Evolutionary conservation across 1,284 basidiomycete genomes (phyloP).

Genomic region (Cryptococcus floricola): DNA sequence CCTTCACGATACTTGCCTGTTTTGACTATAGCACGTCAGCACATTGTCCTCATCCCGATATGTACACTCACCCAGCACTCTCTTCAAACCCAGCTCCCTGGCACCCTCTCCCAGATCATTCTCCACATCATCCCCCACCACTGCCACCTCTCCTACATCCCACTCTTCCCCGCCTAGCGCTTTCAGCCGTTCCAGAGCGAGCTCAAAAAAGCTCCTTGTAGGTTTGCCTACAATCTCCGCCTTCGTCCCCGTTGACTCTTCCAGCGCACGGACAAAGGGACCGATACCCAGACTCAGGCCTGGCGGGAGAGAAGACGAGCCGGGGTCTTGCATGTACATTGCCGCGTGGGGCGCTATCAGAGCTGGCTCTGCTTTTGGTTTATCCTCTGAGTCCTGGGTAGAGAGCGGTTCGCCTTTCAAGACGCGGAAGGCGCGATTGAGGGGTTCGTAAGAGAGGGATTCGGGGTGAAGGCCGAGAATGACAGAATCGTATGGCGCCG

Average conservation of each 20-base stretch:
- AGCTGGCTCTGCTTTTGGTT: slow-evolving; percentile 48
- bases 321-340: slow-evolving; percentile 58
- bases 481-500: slow-evolving; percentile 57
- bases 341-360: slow-evolving; percentile 49
- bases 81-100: slow-evolving; percentile 58
- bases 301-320: slow-evolving; percentile 51
- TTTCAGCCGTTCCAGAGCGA: slow-evolving; percentile 55
- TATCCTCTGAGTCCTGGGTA: background rate
- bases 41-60: background rate
- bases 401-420: slow-evolving; percentile 48
- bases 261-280: slow-evolving; percentile 64
- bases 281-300: slow-evolving; percentile 64
- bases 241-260: slow-evolving; percentile 54
- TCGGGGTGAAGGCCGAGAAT: slow-evolving; percentile 63
- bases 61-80: slow-evolving; percentile 58
- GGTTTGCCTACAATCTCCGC: slow-evolving; percentile 66
- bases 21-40: slow-evolving; percentile 21
- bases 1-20: slow-evolving; percentile 40
- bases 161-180: slow-evolving; percentile 13
- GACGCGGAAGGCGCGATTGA: slow-evolving; percentile 66
- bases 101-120: slow-evolving; percentile 65
- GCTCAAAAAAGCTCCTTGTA: slow-evolving; percentile 58
- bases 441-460: slow-evolving; percentile 55
- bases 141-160: slow-evolving; percentile 50
- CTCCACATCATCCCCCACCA: slow-evolving; percentile 64